These are phyloP conservation scores for Fremontodendron californicum DNA, from an alignment of 345 rosid species.

Conservation along the genomic window DNA sequence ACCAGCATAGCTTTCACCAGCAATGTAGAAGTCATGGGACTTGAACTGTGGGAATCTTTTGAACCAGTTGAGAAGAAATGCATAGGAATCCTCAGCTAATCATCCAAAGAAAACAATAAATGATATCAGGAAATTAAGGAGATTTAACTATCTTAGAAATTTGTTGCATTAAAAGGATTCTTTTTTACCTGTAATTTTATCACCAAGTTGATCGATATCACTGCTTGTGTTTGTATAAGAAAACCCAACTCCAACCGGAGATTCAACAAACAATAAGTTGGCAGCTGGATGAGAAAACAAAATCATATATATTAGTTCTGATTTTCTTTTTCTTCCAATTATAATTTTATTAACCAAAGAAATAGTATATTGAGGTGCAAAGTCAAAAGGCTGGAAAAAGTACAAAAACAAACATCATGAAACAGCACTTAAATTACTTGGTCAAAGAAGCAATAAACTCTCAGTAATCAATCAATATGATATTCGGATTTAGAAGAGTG, in stretches of 20 bases:
- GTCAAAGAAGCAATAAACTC: too few species aligned
- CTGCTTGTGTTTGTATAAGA: constrained; percentile 46
- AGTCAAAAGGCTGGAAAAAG: too few species aligned
- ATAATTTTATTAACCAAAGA: too few species aligned
- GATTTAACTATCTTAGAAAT: not conserved
- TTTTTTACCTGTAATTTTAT: constrained; percentile 41
- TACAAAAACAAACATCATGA: not conserved
- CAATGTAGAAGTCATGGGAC: constrained; percentile 52
- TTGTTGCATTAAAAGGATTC: not conserved
- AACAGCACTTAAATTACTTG: too few species aligned
- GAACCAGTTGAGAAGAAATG: constrained; percentile 63
- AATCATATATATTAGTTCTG: not conserved
- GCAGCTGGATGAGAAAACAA: constrained; percentile 34
- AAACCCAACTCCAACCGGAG: constrained; percentile 68
- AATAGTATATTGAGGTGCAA: too few species aligned
- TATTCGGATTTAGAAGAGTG: too few species aligned
- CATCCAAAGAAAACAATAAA: not conserved
- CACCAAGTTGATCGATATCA: constrained; percentile 51
- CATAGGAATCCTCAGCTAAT: constrained; percentile 50
- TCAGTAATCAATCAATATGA: not conserved
- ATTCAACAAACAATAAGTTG: constrained; percentile 62
- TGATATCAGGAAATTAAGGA: not conserved
- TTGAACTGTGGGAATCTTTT: constrained; percentile 61
- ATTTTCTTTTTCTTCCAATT: too few species aligned
- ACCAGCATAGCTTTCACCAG: constrained; percentile 79